phyloP scores from a whole-genome alignment of 306 rosid species.

The Crotalaria pallida region DNA sequence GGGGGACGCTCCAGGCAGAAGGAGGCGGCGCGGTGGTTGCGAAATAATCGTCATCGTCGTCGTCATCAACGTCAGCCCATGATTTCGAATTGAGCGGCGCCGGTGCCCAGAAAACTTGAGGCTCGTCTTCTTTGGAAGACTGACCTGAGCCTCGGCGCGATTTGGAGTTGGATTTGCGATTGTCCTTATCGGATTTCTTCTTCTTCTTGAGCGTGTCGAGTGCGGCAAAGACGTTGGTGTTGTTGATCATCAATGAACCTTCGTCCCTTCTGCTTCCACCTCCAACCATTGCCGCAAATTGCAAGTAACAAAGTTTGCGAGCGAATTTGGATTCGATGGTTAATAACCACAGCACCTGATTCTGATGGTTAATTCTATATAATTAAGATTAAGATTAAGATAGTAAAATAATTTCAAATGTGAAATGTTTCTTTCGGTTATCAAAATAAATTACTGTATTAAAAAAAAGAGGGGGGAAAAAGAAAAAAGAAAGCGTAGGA shows the following conservation, averaged over 20 bases:
- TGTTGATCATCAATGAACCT: slow-evolving; percentile 71
- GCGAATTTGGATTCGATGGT: neutral
- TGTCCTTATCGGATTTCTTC: slow-evolving; percentile 93
- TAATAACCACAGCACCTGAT: too few relatives aligned
- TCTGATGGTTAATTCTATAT: too few relatives aligned
- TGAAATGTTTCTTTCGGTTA: neutral
- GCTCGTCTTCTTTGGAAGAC: slow-evolving; percentile 35
- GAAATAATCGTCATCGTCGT: slow-evolving; percentile 78
- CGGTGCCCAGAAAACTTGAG: slow-evolving; percentile 63
- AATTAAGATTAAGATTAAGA: too few relatives aligned
- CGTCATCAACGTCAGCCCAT: slow-evolving; percentile 96
- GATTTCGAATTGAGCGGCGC: slow-evolving; percentile 60
- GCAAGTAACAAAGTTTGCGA: too few relatives aligned
- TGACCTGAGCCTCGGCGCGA: slow-evolving; percentile 24
- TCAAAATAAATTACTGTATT: too few relatives aligned
- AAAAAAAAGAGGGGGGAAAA: too few relatives aligned
- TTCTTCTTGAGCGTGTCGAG: slow-evolving; percentile 81
- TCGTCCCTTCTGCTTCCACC: slow-evolving; percentile 90
- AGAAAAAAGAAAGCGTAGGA: too few relatives aligned
- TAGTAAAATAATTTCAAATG: too few relatives aligned
- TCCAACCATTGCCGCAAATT: slow-evolving; percentile 53
- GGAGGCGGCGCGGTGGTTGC: slow-evolving; percentile 75
- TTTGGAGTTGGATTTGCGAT: slow-evolving; percentile 50
- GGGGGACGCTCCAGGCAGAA: slow-evolving; percentile 54
- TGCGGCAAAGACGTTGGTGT: slow-evolving; percentile 86